phyloP scores from a whole-genome alignment of 2,329 filamentous ascomycete genomes.

The Elsinoe arachidis region DNA sequence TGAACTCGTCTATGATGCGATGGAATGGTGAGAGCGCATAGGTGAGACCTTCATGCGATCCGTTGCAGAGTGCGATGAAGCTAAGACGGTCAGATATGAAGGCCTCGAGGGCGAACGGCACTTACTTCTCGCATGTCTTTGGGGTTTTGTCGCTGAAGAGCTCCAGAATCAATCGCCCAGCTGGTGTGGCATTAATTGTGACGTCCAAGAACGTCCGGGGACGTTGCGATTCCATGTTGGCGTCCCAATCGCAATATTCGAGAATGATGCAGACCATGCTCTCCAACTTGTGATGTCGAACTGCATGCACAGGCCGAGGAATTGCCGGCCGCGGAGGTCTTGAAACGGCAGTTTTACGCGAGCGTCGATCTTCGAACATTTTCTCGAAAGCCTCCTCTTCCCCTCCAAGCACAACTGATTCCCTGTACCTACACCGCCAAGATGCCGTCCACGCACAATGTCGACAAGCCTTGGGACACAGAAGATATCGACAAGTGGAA shows the following conservation, averaged over 20 bases:
- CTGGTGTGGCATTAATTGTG: conserved; percentile 32
- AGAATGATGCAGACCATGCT: not conserved
- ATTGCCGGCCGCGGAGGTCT: not conserved
- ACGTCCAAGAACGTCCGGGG: conserved; percentile 37
- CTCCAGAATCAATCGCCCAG: conserved; percentile 37
- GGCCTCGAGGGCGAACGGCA: conserved; percentile 11
- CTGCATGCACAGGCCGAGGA: not conserved
- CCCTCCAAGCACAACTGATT: not conserved
- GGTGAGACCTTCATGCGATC: conserved; percentile 29
- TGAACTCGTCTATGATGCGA: conserved; percentile 37
- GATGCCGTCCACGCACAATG: conserved; percentile 85
- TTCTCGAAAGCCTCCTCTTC: not conserved
- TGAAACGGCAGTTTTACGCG: conserved; percentile 1
- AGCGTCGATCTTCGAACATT: conserved; percentile 1
- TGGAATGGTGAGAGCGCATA: conserved; percentile 34
- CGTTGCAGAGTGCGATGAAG: conserved; percentile 38
- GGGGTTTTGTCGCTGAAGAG: conserved; percentile 39
- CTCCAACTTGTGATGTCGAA: not conserved
- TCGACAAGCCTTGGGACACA: conserved; percentile 89
- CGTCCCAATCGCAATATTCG: not conserved
- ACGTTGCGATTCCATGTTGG: conserved; percentile 17
- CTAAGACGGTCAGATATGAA: conserved; percentile 21
- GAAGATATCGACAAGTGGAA: conserved; percentile 98
- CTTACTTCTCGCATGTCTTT: conserved; percentile 39
- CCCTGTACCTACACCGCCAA: conserved; percentile 19